Percentiles rank a stretch among this genome's conserved stretches.
Evolutionary conservation across 176 grass and related monocot genomes (phyloP).

Genomic region (Panicum miliaceum): DNA sequence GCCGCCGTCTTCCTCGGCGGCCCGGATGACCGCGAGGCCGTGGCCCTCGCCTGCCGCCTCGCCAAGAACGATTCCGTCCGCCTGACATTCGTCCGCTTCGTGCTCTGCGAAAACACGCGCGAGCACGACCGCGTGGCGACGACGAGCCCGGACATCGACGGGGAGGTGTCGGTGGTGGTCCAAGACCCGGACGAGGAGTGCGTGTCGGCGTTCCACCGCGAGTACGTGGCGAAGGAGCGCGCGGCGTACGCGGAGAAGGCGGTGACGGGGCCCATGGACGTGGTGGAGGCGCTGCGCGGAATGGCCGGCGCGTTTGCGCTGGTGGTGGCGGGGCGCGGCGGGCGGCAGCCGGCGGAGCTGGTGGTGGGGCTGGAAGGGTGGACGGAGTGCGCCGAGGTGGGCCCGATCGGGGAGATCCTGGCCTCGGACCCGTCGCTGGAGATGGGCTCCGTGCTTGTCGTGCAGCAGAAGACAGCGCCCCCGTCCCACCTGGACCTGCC

Average conservation of each 20-base stretch:
- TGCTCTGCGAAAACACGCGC: not conserved
- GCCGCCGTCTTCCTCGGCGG: conserved; percentile 56
- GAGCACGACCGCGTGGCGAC: not conserved
- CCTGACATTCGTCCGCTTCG: conserved; percentile 37
- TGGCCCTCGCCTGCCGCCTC: conserved; percentile 47
- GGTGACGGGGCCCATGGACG: conserved; percentile 31
- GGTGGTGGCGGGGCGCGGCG: conserved; percentile 45
- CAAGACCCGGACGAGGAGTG: conserved; percentile 43
- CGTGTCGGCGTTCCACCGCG: conserved; percentile 34
- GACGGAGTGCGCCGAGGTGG: conserved; percentile 38
- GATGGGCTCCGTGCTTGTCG: conserved; percentile 48
- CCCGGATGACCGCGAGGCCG: conserved; percentile 53
- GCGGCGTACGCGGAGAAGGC: conserved; percentile 42
- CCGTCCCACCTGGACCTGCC: not conserved
- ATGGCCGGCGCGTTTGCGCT: conserved; percentile 51
- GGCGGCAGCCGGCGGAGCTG: conserved; percentile 45
- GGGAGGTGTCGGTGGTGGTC: conserved; percentile 35
- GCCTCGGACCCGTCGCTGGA: conserved; percentile 41
- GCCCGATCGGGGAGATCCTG: conserved; percentile 51
- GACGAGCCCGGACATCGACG: not conserved
- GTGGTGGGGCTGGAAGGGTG: conserved; percentile 38
- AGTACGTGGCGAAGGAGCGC: conserved; percentile 50
- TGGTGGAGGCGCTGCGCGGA: conserved; percentile 36
- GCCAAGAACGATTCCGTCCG: conserved; percentile 34
- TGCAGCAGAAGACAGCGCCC: conserved; percentile 43